Base-by-base conservation (phyloP, 176 grass and related monocot genomes). In the Carex littledalei region DNA sequence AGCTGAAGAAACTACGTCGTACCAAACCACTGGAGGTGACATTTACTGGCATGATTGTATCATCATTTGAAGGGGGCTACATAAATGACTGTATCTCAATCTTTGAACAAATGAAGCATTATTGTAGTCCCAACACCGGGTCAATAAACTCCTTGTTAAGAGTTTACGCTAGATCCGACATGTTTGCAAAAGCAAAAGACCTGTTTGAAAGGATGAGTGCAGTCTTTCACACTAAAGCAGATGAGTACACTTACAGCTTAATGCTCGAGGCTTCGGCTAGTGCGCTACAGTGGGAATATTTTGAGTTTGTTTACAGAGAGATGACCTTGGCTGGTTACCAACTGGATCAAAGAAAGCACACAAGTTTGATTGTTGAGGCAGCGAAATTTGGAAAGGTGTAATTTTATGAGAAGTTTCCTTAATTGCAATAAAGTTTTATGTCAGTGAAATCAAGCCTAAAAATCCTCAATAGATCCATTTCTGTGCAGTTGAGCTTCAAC, bases 21-120 rank as follows among this genome's bases (percentile, higher is more conserved):
- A 93, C 86, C 26, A 98, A 93, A 90, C 95, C 95, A 59, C 75
- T 94, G 56, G 95, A 98, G 32, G 88, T 88, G 6, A 55, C 92
- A 90, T 98, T 94, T 90, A 98, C 95, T 84, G 95, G 95, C 65
- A 93, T 98, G 95, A 93, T 98, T 15, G 74, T 98, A 53, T 89
- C 95, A 61, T 94, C 95, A 69, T 94, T 90, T 82, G 76, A 94
- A 86, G 95, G 95, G 77, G 95, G 95, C 83, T 87, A 90, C 71
- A 63, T 94, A 31, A 66, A 63, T 24, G 87, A 94, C 10, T 98
- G 95, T 59, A 94, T 94, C 53, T 94, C 88, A 11, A 98, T 98
- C 84, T 98, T 98, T 87, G 86, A 91, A 78, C 90, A 83, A 67
- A 94, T 94, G 95, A 91, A 93, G 82, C 77, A 87, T 79, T 65